Evolutionary conservation across 2,329 filamentous ascomycete genomes (phyloP).

Genomic region (Fusarium multiceps): DNA sequence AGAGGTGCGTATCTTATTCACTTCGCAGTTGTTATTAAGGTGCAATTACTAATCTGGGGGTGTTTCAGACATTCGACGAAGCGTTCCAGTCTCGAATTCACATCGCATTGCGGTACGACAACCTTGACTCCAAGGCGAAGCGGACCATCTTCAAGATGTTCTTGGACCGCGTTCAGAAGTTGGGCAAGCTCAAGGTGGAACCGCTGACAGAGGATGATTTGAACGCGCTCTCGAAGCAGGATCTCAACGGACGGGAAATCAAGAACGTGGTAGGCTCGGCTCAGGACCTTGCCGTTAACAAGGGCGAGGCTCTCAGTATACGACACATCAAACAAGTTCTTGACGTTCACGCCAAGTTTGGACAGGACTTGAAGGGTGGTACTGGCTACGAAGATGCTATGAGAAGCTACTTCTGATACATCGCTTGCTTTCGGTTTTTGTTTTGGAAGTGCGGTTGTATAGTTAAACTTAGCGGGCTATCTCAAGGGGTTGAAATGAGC

Average conservation of each 20-base stretch:
- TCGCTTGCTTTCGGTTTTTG: background rate
- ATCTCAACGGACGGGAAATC: conserved; percentile 75
- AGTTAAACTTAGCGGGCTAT: background rate
- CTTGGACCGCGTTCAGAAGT: conserved; percentile 75
- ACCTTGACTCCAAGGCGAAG: conserved; percentile 77
- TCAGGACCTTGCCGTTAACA: conserved; percentile 83
- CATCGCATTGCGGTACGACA: conserved; percentile 83
- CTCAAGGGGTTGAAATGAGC: background rate
- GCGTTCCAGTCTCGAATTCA: conserved; percentile 91
- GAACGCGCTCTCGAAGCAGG: conserved; percentile 72
- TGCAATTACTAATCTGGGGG: conserved; percentile 6
- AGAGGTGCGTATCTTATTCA: conserved; percentile 57
- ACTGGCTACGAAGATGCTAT: conserved; percentile 85
- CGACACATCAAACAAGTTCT: conserved; percentile 83
- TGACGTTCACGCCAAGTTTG: conserved; percentile 86
- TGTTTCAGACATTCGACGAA: conserved; percentile 79
- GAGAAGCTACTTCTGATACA: conserved; percentile 75
- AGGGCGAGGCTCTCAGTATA: conserved; percentile 78
- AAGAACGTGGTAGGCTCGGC: conserved; percentile 89
- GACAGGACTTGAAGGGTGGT: conserved; percentile 84
- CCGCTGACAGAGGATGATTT: conserved; percentile 75
- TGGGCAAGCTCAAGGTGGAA: conserved; percentile 70
- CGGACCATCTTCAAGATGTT: conserved; percentile 87
- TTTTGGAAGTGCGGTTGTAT: background rate
- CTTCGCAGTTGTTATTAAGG: background rate